phyloP scores from a whole-genome alignment of 176 grass and related monocot genomes.

The Carex kokanica region DNA sequence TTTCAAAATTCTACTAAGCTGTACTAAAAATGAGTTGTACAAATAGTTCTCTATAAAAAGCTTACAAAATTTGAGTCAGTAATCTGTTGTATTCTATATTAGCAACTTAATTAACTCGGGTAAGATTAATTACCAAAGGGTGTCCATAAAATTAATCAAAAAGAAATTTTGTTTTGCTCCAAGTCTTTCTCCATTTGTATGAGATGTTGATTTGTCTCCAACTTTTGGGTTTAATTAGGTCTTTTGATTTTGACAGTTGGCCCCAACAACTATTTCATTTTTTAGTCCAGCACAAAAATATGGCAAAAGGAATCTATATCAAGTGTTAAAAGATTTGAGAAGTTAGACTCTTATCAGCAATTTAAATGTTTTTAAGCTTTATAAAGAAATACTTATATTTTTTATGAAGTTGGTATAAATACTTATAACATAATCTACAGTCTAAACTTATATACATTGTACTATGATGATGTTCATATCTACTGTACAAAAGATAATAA shows the following conservation, averaged over 20 bases:
- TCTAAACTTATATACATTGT: neutral
- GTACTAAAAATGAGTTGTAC: no score
- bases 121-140: neutral
- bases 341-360: neutral
- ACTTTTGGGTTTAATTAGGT: neutral
- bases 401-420: no score
- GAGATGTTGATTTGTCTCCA: neutral
- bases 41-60: no score
- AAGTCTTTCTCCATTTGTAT: neutral
- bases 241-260: neutral
- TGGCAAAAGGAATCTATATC: neutral
- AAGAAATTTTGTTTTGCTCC: neutral
- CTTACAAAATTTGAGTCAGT: neutral
- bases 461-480: neutral
- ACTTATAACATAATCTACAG: neutral
- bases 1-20: no score
- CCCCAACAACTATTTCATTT: neutral
- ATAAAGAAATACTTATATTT: neutral
- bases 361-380: neutral
- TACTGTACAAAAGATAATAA: neutral
- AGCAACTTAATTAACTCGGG: neutral
- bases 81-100: neutral
- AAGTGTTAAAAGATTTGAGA: neutral
- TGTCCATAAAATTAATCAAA: neutral
- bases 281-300: neutral